Conservation (phyloP, 1,139 yeast species). For the Lodderomyces orthopsilosis region DNA sequence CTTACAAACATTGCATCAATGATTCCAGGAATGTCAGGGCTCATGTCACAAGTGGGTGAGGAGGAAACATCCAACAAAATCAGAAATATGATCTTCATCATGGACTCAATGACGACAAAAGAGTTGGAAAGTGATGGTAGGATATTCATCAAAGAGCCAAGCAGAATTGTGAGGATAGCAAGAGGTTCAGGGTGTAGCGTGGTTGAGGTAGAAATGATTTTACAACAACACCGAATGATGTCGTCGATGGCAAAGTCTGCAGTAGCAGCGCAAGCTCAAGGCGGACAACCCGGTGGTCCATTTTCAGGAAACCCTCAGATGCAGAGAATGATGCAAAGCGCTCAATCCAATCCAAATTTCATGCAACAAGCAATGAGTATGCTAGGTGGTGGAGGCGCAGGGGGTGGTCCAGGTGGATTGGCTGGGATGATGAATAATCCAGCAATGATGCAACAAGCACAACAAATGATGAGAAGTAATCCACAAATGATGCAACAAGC, state of each 20-base stretch:
- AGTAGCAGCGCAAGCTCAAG: conserved; percentile 50
- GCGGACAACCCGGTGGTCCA: conserved; percentile 39
- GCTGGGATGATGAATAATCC: conserved; percentile 52
- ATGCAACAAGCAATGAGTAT: conserved; percentile 56
- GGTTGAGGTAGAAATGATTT: conserved; percentile 88
- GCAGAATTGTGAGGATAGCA: conserved; percentile 86
- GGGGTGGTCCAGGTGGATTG: conserved; percentile 61
- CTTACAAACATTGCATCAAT: conserved; percentile 87
- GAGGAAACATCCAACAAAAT: conserved; percentile 82
- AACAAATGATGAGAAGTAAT: conserved; percentile 64
- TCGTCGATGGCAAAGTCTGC: conserved; percentile 85
- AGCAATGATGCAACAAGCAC: conserved; percentile 42
- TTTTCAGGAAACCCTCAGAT: conserved; percentile 27
- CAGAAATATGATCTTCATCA: conserved; percentile 84
- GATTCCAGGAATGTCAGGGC: conserved; percentile 89
- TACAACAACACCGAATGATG: conserved; percentile 93
- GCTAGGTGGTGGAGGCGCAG: conserved; percentile 55
- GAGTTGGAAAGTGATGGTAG: conserved; percentile 92
- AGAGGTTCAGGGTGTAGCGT: conserved; percentile 95
- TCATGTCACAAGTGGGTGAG: conserved; percentile 86
- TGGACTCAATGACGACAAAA: conserved; percentile 94
- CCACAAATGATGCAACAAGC: conserved; percentile 70
- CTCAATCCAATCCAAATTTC: conserved; percentile 49
- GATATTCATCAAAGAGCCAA: conserved; percentile 76
- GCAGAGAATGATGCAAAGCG: conserved; percentile 50